These are phyloP conservation scores for Ceratobasidium sp. DNA, from an alignment of 1,284 basidiomycete genomes.

Conservation along the genomic window DNA sequence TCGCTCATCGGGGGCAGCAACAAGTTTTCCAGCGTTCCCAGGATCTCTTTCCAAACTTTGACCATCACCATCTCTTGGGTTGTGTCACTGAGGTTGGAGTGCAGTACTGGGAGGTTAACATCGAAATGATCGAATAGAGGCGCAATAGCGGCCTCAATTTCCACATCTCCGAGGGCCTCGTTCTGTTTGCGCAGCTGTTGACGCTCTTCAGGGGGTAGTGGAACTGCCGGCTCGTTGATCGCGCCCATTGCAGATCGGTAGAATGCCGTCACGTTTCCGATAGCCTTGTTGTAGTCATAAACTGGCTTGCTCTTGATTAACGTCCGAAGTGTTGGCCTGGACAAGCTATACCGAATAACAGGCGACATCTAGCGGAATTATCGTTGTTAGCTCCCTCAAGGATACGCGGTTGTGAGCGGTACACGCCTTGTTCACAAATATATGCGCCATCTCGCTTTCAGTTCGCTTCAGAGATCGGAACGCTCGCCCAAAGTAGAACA, in stretches of 20 bases:
- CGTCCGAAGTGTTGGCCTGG: conserved; percentile 75
- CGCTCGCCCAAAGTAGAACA: conserved; percentile 96
- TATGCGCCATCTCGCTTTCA: conserved; percentile 94
- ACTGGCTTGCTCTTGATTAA: conserved; percentile 70
- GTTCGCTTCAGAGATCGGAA: conserved; percentile 94
- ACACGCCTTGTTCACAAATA: conserved; percentile 93
- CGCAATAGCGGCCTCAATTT: conserved; percentile 92
- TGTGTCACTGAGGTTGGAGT: conserved; percentile 82
- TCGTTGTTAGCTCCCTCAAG: not conserved
- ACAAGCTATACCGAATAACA: conserved; percentile 89
- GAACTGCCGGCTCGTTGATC: conserved; percentile 75
- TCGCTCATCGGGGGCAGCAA: conserved; percentile 93
- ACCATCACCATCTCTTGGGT: conserved; percentile 94
- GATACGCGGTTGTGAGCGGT: not conserved
- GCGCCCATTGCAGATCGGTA: conserved; percentile 76
- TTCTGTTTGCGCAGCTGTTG: conserved; percentile 64
- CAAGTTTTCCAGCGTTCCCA: conserved; percentile 85
- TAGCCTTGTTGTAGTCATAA: conserved; percentile 82
- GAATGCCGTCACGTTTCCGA: conserved; percentile 79
- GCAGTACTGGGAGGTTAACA: conserved; percentile 89
- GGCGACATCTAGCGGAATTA: conserved; percentile 78
- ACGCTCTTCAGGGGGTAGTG: conserved; percentile 66
- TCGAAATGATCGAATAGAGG: conserved; percentile 98
- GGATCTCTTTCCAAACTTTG: conserved; percentile 95
- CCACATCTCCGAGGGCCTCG: conserved; percentile 83